These are phyloP conservation scores for Exserohilum rostratum DNA, from an alignment of 2,329 filamentous ascomycete species.

Conservation along the genomic window DNA sequence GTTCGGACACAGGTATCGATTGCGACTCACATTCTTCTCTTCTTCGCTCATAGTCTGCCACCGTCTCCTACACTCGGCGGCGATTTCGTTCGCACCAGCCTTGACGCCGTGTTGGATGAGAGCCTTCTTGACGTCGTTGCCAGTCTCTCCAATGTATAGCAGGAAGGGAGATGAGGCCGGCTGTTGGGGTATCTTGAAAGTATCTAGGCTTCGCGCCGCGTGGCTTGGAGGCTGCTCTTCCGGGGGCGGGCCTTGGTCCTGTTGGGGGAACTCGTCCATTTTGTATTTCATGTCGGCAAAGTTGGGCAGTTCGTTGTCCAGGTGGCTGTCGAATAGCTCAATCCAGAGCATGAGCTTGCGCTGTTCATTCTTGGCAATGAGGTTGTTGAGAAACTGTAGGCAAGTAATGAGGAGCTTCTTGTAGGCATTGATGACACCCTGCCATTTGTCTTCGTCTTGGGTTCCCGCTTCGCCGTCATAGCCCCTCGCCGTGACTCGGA, in stretches of 20 bases:
- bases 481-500: slow-evolving; percentile 67
- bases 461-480: slow-evolving; percentile 69
- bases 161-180: slow-evolving; percentile 50
- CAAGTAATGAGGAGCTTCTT: slow-evolving; percentile 70
- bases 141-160: slow-evolving; percentile 49
- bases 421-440: slow-evolving; percentile 68
- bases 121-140: slow-evolving; percentile 48
- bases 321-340: slow-evolving; percentile 66
- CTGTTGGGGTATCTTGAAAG: slow-evolving; percentile 46
- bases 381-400: slow-evolving; percentile 70
- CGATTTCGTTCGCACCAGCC: slow-evolving; percentile 49
- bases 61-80: slow-evolving; percentile 47
- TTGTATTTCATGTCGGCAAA: slow-evolving; percentile 47
- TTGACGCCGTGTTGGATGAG: slow-evolving; percentile 45
- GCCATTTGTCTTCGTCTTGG: slow-evolving; percentile 68
- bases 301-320: slow-evolving; percentile 48
- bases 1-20: neutral
- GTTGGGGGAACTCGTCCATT: slow-evolving; percentile 38
- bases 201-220: slow-evolving; percentile 34
- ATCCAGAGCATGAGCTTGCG: slow-evolving; percentile 70
- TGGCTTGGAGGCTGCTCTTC: slow-evolving; percentile 22
- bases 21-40: slow-evolving; percentile 42
- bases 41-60: slow-evolving; percentile 50
- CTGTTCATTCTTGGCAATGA: slow-evolving; percentile 69
- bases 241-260: slow-evolving; percentile 26